Evolutionary conservation across 2,329 filamentous ascomycete species (phyloP).

Genomic region (Colletotrichum sansevieriae): DNA sequence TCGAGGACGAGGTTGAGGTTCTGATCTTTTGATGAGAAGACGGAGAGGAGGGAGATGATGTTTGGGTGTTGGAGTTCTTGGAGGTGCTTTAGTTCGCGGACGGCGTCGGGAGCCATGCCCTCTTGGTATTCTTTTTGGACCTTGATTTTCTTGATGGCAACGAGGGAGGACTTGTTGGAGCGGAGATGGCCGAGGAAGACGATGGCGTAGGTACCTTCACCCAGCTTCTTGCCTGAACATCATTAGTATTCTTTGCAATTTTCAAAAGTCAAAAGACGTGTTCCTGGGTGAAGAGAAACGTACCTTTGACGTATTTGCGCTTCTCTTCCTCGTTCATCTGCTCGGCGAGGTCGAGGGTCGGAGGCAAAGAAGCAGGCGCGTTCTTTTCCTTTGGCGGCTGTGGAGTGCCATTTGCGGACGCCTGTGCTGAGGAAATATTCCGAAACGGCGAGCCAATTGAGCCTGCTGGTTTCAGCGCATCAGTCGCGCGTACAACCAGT

Average conservation of each 20-base stretch:
- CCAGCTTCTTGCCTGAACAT: slow-evolving; percentile 83
- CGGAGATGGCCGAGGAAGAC: slow-evolving; percentile 91
- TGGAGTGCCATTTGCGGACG: slow-evolving; percentile 61
- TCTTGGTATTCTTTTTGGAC: slow-evolving; percentile 88
- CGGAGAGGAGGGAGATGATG: slow-evolving; percentile 91
- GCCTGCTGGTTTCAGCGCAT: slow-evolving; percentile 50
- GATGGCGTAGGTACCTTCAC: slow-evolving; percentile 96
- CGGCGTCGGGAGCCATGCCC: slow-evolving; percentile 92
- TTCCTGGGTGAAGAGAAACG: too few species aligned
- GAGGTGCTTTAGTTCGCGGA: slow-evolving; percentile 95
- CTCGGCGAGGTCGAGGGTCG: slow-evolving; percentile 75
- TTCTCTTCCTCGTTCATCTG: slow-evolving; percentile 86
- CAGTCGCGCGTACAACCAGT: slow-evolving; percentile 56
- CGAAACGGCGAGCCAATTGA: slow-evolving; percentile 60
- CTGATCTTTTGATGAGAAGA: slow-evolving; percentile 96
- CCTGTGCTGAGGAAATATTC: slow-evolving; percentile 54
- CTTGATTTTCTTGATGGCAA: slow-evolving; percentile 96
- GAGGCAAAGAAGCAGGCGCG: slow-evolving; percentile 47
- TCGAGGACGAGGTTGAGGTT: slow-evolving; percentile 97
- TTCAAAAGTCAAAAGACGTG: too few species aligned
- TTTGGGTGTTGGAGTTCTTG: slow-evolving; percentile 96
- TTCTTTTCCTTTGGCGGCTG: slow-evolving; percentile 45
- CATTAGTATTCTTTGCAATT: not conserved
- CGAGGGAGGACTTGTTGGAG: slow-evolving; percentile 76
- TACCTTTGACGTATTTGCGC: slow-evolving; percentile 90